phyloP scores from a whole-genome alignment of 805 yeast genomes.

The Suhomyces kilbournensis region DNA sequence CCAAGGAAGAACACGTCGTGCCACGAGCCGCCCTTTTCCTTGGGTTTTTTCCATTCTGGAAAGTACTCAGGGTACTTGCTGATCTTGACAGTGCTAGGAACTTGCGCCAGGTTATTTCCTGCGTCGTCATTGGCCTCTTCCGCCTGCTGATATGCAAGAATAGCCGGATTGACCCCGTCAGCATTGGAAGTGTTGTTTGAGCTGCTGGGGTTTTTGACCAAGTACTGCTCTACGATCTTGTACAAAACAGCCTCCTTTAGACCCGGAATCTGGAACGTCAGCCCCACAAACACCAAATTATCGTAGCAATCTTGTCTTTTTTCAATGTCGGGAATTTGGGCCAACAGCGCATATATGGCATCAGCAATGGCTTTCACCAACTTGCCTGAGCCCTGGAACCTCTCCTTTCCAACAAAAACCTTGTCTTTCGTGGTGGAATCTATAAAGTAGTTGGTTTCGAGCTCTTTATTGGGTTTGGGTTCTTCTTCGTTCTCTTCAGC shows the following conservation, averaged over 20 bases:
- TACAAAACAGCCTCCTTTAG: slow-evolving; percentile 66
- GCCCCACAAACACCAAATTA: slow-evolving; percentile 74
- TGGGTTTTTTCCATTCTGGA: slow-evolving; percentile 81
- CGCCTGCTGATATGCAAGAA: slow-evolving; percentile 42
- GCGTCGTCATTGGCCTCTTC: slow-evolving; percentile 33
- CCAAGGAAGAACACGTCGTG: slow-evolving; percentile 80
- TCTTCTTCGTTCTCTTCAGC: slow-evolving; percentile 28
- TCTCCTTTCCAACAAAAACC: slow-evolving; percentile 79
- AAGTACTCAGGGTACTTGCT: slow-evolving; percentile 86
- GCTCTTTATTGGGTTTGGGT: slow-evolving; percentile 58
- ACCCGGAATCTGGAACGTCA: slow-evolving; percentile 73
- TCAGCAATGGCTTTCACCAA: slow-evolving; percentile 55
- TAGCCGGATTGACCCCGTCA: slow-evolving; percentile 35
- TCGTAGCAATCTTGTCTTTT: slow-evolving; percentile 83
- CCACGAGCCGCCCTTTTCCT: slow-evolving; percentile 54
- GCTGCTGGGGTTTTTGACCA: slow-evolving; percentile 38
- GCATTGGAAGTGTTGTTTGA: slow-evolving; percentile 15
- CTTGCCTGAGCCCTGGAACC: slow-evolving; percentile 75
- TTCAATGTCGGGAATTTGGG: slow-evolving; percentile 60
- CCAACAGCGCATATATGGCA: slow-evolving; percentile 51
- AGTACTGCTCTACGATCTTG: slow-evolving; percentile 53
- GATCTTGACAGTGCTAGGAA: slow-evolving; percentile 69
- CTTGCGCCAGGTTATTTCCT: slow-evolving; percentile 49
- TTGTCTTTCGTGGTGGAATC: slow-evolving; percentile 55
- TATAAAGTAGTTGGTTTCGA: slow-evolving; percentile 67